Evolutionary conservation across 2,329 filamentous ascomycete species (phyloP).

Genomic region (Botrytis byssoidea): DNA sequence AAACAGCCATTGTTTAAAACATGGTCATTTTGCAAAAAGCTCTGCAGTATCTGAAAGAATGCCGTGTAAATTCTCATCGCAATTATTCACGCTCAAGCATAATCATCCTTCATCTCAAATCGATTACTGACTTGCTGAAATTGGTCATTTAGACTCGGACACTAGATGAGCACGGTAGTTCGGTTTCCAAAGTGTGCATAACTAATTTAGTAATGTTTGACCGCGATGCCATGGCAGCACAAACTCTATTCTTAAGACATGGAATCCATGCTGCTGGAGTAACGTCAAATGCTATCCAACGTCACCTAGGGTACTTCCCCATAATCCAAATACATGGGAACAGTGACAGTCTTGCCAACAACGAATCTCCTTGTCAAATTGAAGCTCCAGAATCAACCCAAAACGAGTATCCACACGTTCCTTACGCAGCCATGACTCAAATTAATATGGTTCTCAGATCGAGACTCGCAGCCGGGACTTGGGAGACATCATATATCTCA

Average conservation of each 20-base stretch:
- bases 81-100: neutral
- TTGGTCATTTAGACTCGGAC: neutral
- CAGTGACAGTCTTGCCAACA: neutral
- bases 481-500: slow-evolving; percentile 6
- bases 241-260: slow-evolving; percentile 13
- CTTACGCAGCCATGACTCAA: neutral
- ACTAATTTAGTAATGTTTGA: slow-evolving; percentile 12
- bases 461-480: neutral
- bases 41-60: neutral
- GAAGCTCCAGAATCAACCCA: neutral
- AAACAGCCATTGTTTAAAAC: neutral
- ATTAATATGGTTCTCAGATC: neutral
- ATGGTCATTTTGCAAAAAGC: neutral
- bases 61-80: neutral
- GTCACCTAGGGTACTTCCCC: slow-evolving; percentile 10
- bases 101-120: slow-evolving; percentile 10
- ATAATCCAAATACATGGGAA: neutral
- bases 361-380: neutral
- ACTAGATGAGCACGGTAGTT: slow-evolving; percentile 12
- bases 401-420: neutral
- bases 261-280: slow-evolving; percentile 13
- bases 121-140: neutral
- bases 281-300: slow-evolving; percentile 11
- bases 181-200: neutral
- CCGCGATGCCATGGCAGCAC: slow-evolving; percentile 15